Percentiles rank a stretch among this genome's conserved stretches.
Conservation (phyloP, 148 eudicot species). For the Vaccinium myrtillus region DNA sequence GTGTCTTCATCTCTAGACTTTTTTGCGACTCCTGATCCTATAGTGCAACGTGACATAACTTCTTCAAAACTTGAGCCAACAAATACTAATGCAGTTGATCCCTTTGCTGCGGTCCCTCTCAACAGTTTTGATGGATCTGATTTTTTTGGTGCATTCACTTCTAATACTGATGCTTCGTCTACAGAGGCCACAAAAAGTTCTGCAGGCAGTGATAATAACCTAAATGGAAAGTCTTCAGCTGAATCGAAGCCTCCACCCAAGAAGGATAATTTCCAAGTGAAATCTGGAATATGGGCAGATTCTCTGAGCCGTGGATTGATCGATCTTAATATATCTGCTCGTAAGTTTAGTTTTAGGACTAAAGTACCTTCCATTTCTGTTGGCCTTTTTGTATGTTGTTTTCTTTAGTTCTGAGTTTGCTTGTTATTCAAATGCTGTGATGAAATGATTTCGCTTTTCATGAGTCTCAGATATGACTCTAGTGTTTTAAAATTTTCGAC, state of each 20-base stretch:
- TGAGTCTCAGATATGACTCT: background rate
- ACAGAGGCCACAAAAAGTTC: conserved; percentile 33
- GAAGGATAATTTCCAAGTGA: conserved; percentile 69
- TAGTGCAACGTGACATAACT: conserved; percentile 42
- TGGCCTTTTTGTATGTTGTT: background rate
- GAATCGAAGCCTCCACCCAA: conserved; percentile 51
- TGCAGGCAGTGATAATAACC: conserved; percentile 23
- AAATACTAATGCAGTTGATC: conserved; percentile 50
- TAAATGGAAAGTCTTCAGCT: conserved; percentile 36
- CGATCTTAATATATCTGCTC: conserved; percentile 96
- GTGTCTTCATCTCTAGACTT: conserved; percentile 63
- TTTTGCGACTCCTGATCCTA: conserved; percentile 62
- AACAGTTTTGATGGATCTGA: conserved; percentile 75
- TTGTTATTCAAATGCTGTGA: background rate
- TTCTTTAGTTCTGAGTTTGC: background rate
- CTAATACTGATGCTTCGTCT: conserved; percentile 47
- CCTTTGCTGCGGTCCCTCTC: conserved; percentile 77
- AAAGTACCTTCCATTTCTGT: conserved; percentile 4
- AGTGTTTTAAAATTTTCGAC: background rate
- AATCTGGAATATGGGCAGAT: conserved; percentile 98
- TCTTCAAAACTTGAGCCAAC: conserved; percentile 37
- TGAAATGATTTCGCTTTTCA: background rate
- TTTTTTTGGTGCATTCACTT: conserved; percentile 58
- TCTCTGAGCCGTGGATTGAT: conserved; percentile 93
- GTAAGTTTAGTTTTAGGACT: conserved; percentile 57